Evolutionary conservation across 768 basidiomycete species (phyloP).

Genomic region (Calvatia gigantea): DNA sequence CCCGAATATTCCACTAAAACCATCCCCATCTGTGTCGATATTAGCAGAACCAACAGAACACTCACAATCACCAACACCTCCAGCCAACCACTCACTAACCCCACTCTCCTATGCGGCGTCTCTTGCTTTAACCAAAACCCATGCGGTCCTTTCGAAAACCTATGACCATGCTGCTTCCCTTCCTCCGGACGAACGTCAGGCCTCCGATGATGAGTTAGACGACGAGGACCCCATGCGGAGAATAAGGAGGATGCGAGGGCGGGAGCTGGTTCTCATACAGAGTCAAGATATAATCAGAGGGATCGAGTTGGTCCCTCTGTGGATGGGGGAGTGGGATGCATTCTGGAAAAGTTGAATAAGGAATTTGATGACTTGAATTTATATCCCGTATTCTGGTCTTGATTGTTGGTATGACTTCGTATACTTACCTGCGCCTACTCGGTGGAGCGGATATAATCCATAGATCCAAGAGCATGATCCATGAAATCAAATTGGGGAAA

Average conservation of each 20-base stretch:
- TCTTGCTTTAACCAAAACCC: conserved; percentile 69
- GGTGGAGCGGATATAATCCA: too few relatives aligned
- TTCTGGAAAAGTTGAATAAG: conserved; percentile 36
- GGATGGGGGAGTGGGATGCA: conserved; percentile 40
- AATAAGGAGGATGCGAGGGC: conserved; percentile 71
- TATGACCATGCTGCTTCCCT: conserved; percentile 51
- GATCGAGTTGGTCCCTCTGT: conserved; percentile 28
- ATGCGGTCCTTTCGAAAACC: conserved; percentile 66
- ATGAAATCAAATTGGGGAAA: neutral
- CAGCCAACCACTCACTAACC: conserved; percentile 16
- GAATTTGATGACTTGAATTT: neutral
- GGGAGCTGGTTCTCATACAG: conserved; percentile 84
- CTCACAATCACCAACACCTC: conserved; percentile 10
- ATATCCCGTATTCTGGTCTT: neutral
- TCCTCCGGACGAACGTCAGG: conserved; percentile 53
- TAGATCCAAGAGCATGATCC: too few relatives aligned
- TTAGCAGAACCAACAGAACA: neutral
- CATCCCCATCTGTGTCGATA: neutral
- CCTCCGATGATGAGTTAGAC: conserved; percentile 81
- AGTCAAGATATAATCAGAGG: conserved; percentile 67
- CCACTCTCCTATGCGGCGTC: conserved; percentile 60
- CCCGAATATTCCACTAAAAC: conserved; percentile 16
- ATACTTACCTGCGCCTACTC: too few relatives aligned
- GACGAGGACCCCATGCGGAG: conserved; percentile 57
- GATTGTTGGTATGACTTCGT: neutral